Evolutionary conservation across 352 stramenopile species (phyloP).

Genomic region (Thalassiosira hispida): DNA sequence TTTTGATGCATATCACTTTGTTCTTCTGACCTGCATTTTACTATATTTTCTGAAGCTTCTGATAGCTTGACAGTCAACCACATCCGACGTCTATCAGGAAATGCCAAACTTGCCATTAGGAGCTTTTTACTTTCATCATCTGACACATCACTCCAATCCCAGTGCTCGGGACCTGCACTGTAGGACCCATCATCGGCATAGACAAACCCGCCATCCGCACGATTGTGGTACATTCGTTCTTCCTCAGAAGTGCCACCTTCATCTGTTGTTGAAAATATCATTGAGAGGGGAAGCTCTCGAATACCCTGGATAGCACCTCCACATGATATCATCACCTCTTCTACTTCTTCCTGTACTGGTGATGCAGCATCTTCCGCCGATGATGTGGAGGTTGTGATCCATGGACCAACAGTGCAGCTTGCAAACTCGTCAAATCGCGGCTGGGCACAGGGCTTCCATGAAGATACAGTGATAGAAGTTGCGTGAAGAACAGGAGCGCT

Average conservation of each 20-base stretch:
- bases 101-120: constrained; percentile 45
- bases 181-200: constrained; percentile 70
- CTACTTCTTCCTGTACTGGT: constrained; percentile 32
- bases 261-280: constrained; percentile 18
- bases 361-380: background rate
- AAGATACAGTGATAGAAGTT: constrained; percentile 2
- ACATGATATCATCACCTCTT: constrained; percentile 80
- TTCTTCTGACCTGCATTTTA: background rate
- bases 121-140: constrained; percentile 15
- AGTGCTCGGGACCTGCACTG: constrained; percentile 46
- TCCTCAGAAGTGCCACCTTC: constrained; percentile 1
- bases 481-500: background rate
- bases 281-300: constrained; percentile 44
- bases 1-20: background rate
- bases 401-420: constrained; percentile 43
- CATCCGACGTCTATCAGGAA: constrained; percentile 22
- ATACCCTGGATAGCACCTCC: constrained; percentile 75
- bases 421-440: constrained; percentile 67
- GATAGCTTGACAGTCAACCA: constrained; percentile 22
- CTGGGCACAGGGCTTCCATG: constrained; percentile 49
- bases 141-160: constrained; percentile 9
- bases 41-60: constrained; percentile 3
- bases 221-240: constrained; percentile 61
- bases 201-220: constrained; percentile 76
- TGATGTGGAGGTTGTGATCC: constrained; percentile 12